Evolutionary conservation across 129 eudicot genomes (phyloP).

Genomic region (Rutidosis leptorrhynchoides): DNA sequence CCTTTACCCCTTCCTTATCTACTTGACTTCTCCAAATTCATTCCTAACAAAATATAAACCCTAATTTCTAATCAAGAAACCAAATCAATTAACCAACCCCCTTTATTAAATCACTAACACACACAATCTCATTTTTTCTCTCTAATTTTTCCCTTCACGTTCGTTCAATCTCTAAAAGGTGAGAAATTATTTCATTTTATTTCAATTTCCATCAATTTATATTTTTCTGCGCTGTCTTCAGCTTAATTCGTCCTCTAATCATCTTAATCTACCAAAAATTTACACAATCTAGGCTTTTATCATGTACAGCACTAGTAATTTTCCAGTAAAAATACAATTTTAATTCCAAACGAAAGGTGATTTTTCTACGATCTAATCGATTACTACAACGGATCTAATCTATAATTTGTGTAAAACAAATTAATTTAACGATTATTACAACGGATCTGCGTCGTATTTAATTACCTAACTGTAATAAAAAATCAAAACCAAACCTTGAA

Average conservation of each 20-base stretch:
- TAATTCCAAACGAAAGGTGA: background rate
- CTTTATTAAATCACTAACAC: no score
- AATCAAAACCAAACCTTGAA: no score
- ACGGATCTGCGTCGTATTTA: conserved; percentile 22
- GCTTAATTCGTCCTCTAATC: background rate
- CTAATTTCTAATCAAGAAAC: no score
- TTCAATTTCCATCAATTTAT: background rate
- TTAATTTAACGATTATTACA: conserved; percentile 19
- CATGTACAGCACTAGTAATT: background rate
- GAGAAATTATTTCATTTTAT: no score
- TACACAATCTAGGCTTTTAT: background rate
- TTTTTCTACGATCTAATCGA: background rate
- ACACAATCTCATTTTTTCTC: no score
- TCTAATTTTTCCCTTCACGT: background rate
- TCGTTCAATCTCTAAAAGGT: background rate
- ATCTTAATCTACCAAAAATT: background rate
- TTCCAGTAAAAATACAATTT: no score
- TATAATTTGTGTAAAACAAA: background rate
- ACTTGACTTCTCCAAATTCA: no score
- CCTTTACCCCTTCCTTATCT: no score
- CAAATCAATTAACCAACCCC: no score
- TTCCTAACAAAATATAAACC: no score
- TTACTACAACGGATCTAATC: background rate
- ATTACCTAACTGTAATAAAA: no score
- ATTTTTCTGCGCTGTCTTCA: background rate